phyloP scores from a whole-genome alignment of 306 rosid species.

The Oemleria cerasiformis region DNA sequence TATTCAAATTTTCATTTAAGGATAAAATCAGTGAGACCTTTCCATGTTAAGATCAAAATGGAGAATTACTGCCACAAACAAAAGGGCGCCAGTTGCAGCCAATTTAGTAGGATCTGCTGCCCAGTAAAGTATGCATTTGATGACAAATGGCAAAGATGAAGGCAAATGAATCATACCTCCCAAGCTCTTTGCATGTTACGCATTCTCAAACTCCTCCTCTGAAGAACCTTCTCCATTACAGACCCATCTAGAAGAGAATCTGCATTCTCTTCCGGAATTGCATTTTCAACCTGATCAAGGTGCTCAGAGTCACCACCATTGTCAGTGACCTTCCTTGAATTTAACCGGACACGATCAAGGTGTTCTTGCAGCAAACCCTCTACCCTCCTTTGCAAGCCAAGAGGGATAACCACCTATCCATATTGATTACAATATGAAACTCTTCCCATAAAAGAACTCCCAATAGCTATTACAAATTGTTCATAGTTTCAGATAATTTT shows the following conservation, averaged over 20 bases:
- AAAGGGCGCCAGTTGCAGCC: slow-evolving; percentile 1
- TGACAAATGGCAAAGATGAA: background rate
- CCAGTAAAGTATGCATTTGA: background rate
- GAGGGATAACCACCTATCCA: slow-evolving; percentile 73
- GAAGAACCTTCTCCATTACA: slow-evolving; percentile 97
- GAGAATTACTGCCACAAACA: background rate
- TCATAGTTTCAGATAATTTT: background rate
- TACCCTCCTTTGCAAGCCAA: slow-evolving; percentile 91
- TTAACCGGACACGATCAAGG: slow-evolving; percentile 63
- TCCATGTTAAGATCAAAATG: background rate
- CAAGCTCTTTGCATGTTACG: slow-evolving; percentile 94
- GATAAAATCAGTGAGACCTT: background rate
- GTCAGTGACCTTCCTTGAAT: slow-evolving; percentile 41
- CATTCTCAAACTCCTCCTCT: slow-evolving; percentile 83
- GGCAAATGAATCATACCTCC: slow-evolving; percentile 51
- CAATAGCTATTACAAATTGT: slow-evolving; percentile 1
- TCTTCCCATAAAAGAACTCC: slow-evolving; percentile 14
- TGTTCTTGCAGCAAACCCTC: slow-evolving; percentile 89
- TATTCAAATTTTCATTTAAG: background rate
- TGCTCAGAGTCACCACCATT: slow-evolving; percentile 38
- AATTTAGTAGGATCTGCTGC: background rate
- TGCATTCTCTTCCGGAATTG: slow-evolving; percentile 43
- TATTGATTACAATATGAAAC: slow-evolving; percentile 14
- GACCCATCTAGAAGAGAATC: slow-evolving; percentile 76
- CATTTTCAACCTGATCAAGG: slow-evolving; percentile 41